phyloP scores from a whole-genome alignment of 2,329 filamentous ascomycete genomes.

The Stagonosporopsis cucurbitacearum region DNA sequence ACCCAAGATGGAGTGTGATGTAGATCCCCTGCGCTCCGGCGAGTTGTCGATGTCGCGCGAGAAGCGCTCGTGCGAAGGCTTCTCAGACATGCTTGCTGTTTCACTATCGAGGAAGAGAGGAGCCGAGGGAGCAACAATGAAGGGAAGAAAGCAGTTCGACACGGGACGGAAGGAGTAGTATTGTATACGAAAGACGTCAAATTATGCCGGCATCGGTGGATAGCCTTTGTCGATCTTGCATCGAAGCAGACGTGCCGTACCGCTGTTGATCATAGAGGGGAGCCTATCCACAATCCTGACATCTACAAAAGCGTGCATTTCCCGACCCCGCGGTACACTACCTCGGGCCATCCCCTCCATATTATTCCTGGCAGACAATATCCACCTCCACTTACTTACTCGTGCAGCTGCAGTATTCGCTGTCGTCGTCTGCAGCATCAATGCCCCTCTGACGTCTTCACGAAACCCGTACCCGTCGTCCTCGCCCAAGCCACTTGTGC shows the following conservation, averaged over 20 bases:
- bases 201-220: slow-evolving; percentile 7
- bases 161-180: neutral
- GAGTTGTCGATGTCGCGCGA: slow-evolving; percentile 12
- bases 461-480: neutral
- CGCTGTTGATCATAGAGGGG: neutral
- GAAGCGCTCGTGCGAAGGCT: slow-evolving; percentile 12
- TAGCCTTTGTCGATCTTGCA: slow-evolving; percentile 11
- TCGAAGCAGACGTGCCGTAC: neutral
- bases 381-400: neutral
- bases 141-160: neutral
- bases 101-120: neutral
- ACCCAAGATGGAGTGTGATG: slow-evolving; percentile 3
- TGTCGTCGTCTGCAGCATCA: neutral
- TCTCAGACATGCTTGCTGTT: slow-evolving; percentile 9
- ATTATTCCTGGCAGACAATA: neutral
- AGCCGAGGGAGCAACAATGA: neutral
- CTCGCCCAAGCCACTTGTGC: slow-evolving; percentile 6
- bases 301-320: neutral
- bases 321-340: neutral
- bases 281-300: neutral
- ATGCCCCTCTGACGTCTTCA: neutral
- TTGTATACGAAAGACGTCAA: slow-evolving; percentile 8
- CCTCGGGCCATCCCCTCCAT: neutral
- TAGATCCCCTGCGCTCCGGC: slow-evolving; percentile 5
- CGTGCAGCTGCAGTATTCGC: neutral